Evolutionary conservation across 805 yeast genomes (phyloP).

Genomic region (Nakazawaea pomicola): DNA sequence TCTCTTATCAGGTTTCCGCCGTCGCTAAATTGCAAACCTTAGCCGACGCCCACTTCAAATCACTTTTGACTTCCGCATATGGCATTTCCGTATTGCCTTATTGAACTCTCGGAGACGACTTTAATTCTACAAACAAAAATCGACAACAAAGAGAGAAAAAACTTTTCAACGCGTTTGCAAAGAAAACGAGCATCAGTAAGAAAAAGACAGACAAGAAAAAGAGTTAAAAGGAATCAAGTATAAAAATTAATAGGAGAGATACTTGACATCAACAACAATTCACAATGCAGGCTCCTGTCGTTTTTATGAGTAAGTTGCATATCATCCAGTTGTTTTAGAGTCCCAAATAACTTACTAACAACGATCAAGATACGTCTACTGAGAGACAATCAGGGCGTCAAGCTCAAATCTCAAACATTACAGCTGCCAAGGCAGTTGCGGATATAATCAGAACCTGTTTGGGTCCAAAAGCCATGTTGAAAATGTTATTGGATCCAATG

Average conservation of each 20-base stretch:
- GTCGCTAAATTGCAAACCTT: not conserved
- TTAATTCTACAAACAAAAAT: too few species aligned
- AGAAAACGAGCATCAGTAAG: not conserved
- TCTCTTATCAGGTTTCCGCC: too few species aligned
- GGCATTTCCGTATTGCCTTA: not conserved
- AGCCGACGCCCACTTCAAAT: not conserved
- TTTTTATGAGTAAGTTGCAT: conserved; percentile 51
- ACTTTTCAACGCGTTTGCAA: conserved; percentile 4
- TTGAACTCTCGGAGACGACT: not conserved
- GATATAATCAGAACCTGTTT: conserved; percentile 96
- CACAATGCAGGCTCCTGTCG: conserved; percentile 79
- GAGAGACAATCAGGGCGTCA: conserved; percentile 95
- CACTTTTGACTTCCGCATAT: not conserved
- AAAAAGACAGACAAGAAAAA: not conserved
- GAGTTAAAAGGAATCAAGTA: not conserved
- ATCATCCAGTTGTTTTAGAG: not conserved
- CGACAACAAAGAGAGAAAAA: not conserved
- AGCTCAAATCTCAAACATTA: conserved; percentile 94
- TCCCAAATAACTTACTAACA: conserved; percentile 2
- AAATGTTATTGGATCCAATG: conserved; percentile 95
- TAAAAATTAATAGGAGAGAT: too few species aligned
- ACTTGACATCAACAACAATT: not conserved
- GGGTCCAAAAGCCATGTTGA: conserved; percentile 98
- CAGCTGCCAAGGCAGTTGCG: conserved; percentile 99
- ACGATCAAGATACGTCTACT: conserved; percentile 57